A percentile compares a stretch with the other conserved stretches of the same genome.
These are phyloP conservation scores for Talaromyces sp. DNA, from an alignment of 2,329 filamentous ascomycete genomes.

Conservation along the genomic window DNA sequence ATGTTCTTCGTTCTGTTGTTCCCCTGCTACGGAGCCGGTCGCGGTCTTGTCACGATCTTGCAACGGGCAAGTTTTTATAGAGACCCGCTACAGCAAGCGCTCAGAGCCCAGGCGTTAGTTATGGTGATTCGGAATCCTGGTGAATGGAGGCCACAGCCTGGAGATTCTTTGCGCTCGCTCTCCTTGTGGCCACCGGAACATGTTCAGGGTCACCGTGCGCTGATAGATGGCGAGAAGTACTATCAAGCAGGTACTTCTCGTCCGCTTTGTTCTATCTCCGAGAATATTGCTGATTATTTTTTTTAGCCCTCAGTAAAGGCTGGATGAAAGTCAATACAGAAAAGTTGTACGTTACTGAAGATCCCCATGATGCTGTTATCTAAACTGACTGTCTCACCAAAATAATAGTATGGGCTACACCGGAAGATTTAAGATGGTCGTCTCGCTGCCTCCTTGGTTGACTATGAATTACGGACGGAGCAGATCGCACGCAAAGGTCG, in stretches of 20 bases:
- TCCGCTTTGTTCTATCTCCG: not conserved
- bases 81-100: conserved; percentile 27
- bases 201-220: not conserved
- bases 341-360: not conserved
- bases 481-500: not conserved
- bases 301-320: not conserved
- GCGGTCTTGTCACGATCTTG: conserved; percentile 28
- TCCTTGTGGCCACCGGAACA: not conserved
- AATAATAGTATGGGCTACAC: not conserved
- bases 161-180: conserved; percentile 1
- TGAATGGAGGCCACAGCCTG: not conserved
- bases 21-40: conserved; percentile 26
- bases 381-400: not conserved
- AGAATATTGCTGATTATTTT: not conserved
- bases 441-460: not conserved
- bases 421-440: not conserved
- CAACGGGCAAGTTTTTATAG: conserved; percentile 20
- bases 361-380: not conserved
- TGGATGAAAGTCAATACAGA: not conserved
- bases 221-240: not conserved
- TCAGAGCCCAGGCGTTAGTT: conserved; percentile 28
- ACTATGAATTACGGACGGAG: conserved; percentile 1
- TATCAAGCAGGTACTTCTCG: not conserved
- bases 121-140: conserved; percentile 24
- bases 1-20: conserved; percentile 26